phyloP scores from a whole-genome alignment of 1,139 yeast genomes.

The Pichia sp. region DNA sequence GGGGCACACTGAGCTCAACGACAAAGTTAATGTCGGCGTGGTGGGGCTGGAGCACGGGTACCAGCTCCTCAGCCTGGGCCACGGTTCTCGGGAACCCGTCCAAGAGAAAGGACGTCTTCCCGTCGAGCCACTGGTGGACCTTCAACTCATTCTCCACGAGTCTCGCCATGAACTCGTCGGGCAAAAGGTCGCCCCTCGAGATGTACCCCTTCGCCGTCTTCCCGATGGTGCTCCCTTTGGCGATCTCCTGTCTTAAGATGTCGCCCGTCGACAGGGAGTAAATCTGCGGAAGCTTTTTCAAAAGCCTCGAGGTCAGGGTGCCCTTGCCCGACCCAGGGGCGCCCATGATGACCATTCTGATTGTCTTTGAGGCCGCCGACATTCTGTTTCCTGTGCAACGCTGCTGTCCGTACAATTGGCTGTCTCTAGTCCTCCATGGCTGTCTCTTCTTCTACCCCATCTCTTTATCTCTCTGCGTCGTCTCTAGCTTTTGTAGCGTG shows the following conservation, averaged over 20 bases:
- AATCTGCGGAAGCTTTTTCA: constrained; percentile 47
- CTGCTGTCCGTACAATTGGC: neutral
- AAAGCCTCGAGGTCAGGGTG: constrained; percentile 67
- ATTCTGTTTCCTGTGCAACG: neutral
- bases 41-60: constrained; percentile 39
- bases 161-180: constrained; percentile 63
- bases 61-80: constrained; percentile 63
- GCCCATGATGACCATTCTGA: constrained; percentile 70
- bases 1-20: constrained; percentile 81
- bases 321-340: constrained; percentile 98
- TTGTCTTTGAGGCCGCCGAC: constrained; percentile 6
- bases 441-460: too few relatives aligned
- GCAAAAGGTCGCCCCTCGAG: constrained; percentile 61
- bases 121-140: constrained; percentile 43
- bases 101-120: constrained; percentile 59
- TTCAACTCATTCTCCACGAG: constrained; percentile 52
- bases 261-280: constrained; percentile 79
- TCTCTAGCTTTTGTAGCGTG: too few relatives aligned
- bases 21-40: constrained; percentile 59
- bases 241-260: constrained; percentile 64
- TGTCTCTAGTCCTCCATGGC: neutral
- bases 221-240: constrained; percentile 54
- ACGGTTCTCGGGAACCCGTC: constrained; percentile 91
- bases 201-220: constrained; percentile 53
- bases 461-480: too few relatives aligned